phyloP scores from a whole-genome alignment of 2,329 filamentous ascomycete genomes.

The Paecilomyces dactylethromorphus region DNA sequence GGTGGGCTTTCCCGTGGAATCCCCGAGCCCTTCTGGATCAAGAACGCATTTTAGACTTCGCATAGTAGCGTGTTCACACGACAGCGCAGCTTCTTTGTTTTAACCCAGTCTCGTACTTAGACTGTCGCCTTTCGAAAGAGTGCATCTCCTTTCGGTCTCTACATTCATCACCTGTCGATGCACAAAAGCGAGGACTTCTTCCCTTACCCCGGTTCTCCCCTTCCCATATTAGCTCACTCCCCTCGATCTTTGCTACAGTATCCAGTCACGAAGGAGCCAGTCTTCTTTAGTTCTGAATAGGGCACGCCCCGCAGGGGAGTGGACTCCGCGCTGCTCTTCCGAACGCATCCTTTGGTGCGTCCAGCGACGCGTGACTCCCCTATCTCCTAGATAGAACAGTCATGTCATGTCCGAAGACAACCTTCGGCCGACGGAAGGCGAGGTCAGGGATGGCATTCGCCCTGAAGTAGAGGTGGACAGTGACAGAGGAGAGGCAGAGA shows the following conservation, averaged over 20 bases:
- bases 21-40: background rate
- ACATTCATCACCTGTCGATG: background rate
- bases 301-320: background rate
- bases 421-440: conserved; percentile 10
- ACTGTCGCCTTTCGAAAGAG: background rate
- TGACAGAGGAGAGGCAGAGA: conserved; percentile 5
- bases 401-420: conserved; percentile 22
- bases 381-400: conserved; percentile 3
- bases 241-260: background rate
- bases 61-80: background rate
- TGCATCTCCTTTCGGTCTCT: background rate
- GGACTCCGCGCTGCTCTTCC: background rate
- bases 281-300: background rate
- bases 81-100: background rate
- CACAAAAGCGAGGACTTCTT: background rate
- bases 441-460: conserved; percentile 3
- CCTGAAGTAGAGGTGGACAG: conserved; percentile 2
- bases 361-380: background rate
- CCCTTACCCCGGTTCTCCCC: background rate
- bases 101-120: background rate
- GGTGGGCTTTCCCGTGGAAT: background rate
- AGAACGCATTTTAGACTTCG: background rate
- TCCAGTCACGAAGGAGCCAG: background rate
- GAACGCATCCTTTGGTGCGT: background rate
- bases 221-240: background rate